Evolutionary conservation across 2,329 filamentous ascomycete genomes (phyloP).

Genomic region (Dichotomopilus funicola): DNA sequence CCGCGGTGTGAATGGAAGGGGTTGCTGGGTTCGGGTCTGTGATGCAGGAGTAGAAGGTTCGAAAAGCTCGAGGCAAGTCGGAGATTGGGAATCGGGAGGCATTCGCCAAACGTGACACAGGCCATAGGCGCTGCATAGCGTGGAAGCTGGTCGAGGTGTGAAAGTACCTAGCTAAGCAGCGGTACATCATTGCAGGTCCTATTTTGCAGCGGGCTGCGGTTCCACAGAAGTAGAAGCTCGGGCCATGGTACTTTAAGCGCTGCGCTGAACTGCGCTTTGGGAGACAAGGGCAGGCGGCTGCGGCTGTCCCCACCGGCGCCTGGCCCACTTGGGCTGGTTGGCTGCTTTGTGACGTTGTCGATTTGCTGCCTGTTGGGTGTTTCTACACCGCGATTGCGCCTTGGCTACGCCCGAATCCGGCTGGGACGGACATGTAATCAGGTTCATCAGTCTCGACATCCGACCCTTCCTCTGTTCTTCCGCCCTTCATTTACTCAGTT

Average conservation of each 20-base stretch:
- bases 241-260: constrained; percentile 4
- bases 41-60: constrained; percentile 16
- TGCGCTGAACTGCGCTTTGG: background rate
- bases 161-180: constrained; percentile 8
- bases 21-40: constrained; percentile 7
- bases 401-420: background rate
- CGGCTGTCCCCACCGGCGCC: constrained; percentile 7
- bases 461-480: too few species aligned
- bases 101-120: constrained; percentile 23
- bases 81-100: constrained; percentile 13
- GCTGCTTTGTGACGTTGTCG: constrained; percentile 27
- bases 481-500: too few species aligned
- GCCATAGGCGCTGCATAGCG: constrained; percentile 9
- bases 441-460: too few species aligned
- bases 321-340: constrained; percentile 17
- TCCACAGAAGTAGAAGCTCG: background rate
- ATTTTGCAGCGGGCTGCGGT: too few species aligned
- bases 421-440: too few species aligned
- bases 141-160: constrained; percentile 6
- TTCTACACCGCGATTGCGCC: constrained; percentile 3
- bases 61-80: constrained; percentile 13
- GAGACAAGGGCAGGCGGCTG: constrained; percentile 2
- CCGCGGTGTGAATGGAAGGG: constrained; percentile 3
- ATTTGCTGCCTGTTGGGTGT: constrained; percentile 25
- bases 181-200: background rate